These are phyloP conservation scores for Begonia loranthoides DNA, from an alignment of 306 rosid genomes.

Conservation along the genomic window DNA sequence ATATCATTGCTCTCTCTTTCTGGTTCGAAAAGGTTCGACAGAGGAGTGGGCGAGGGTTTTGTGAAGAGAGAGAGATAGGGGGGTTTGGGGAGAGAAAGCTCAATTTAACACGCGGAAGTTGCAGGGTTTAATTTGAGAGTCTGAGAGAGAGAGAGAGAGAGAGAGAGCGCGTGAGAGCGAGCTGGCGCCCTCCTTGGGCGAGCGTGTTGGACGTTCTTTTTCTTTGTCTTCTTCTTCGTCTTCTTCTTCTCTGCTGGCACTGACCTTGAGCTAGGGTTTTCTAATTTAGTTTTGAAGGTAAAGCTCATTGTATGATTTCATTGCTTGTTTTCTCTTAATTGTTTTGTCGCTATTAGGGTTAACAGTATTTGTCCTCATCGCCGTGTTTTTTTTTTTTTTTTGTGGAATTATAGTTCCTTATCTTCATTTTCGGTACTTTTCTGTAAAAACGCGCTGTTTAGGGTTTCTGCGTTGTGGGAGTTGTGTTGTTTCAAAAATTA, in stretches of 20 bases:
- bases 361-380: neutral
- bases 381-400: neutral
- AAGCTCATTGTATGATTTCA: neutral
- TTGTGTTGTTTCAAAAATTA: neutral
- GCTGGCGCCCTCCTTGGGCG: too few species aligned
- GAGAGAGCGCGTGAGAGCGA: neutral
- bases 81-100: too few species aligned
- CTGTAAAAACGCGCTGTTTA: neutral
- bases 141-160: neutral
- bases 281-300: neutral
- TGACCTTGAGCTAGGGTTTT: neutral
- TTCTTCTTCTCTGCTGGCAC: neutral
- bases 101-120: neutral
- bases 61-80: too few species aligned
- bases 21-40: too few species aligned
- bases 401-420: neutral
- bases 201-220: neutral
- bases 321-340: neutral
- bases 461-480: neutral
- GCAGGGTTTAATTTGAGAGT: neutral
- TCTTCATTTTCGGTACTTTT: neutral
- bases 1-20: too few species aligned
- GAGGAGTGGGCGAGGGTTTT: too few species aligned
- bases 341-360: neutral
- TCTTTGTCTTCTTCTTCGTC: too few species aligned